phyloP scores from a whole-genome alignment of 176 grass and related monocot genomes.

The Phoenix roebelenii region DNA sequence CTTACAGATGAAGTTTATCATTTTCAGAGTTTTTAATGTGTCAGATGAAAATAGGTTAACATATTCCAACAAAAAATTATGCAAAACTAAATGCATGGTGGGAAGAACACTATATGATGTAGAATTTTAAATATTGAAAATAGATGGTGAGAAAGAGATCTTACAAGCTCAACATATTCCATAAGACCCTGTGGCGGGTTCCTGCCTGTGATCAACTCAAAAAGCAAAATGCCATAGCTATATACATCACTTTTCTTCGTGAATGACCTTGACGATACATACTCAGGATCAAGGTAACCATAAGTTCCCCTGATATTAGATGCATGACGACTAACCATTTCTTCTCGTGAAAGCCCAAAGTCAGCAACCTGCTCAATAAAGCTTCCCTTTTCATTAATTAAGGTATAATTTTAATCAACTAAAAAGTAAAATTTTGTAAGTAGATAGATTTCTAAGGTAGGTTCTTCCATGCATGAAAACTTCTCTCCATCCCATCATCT shows the following conservation, averaged over 20 bases:
- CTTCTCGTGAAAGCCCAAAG: slow-evolving; percentile 93
- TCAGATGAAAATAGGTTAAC: too few relatives aligned
- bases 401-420: not conserved
- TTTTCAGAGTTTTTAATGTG: too few relatives aligned
- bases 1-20: too few relatives aligned
- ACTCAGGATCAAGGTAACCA: slow-evolving; percentile 92
- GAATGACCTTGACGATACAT: slow-evolving; percentile 72
- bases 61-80: not conserved
- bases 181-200: slow-evolving; percentile 97
- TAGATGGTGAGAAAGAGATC: not conserved
- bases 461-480: too few relatives aligned
- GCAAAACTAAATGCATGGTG: not conserved
- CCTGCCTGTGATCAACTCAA: slow-evolving; percentile 81
- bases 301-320: slow-evolving; percentile 74
- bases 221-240: slow-evolving; percentile 82
- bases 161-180: slow-evolving; percentile 97
- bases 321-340: slow-evolving; percentile 52
- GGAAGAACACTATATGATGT: not conserved
- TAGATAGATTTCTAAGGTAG: too few relatives aligned
- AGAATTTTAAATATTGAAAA: too few relatives aligned
- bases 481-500: too few relatives aligned
- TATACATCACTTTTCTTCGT: slow-evolving; percentile 99
- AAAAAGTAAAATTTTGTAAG: too few relatives aligned
- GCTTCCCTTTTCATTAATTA: slow-evolving; percentile 5
- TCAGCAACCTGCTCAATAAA: slow-evolving; percentile 69